Percentiles rank a stretch among this genome's conserved stretches.
Conservation (phyloP, 2,329 filamentous ascomycete species). For the Aspergillus fructus region DNA sequence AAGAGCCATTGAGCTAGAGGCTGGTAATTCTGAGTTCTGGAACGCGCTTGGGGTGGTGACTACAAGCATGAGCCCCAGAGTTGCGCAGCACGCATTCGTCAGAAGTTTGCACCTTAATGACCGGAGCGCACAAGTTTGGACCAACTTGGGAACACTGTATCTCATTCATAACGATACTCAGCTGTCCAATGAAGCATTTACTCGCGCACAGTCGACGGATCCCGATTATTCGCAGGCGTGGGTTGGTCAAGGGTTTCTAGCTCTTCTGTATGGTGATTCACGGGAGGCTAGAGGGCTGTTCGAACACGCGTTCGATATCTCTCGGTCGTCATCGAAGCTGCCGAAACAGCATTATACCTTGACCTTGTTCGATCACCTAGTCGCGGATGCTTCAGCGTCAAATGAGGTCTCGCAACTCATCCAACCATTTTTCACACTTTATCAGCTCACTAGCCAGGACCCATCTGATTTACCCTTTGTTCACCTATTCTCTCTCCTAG, state of each 20-base stretch:
- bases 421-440: slow-evolving; percentile 83
- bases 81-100: slow-evolving; percentile 91
- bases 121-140: slow-evolving; percentile 79
- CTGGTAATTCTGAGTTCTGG: slow-evolving; percentile 95
- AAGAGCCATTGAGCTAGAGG: slow-evolving; percentile 89
- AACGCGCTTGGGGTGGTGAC: slow-evolving; percentile 92
- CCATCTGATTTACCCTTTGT: slow-evolving; percentile 70
- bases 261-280: slow-evolving; percentile 69
- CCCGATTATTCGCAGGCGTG: slow-evolving; percentile 92
- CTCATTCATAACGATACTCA: slow-evolving; percentile 78
- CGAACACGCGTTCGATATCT: slow-evolving; percentile 91
- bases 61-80: slow-evolving; percentile 77
- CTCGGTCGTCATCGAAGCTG: slow-evolving; percentile 70
- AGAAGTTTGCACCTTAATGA: slow-evolving; percentile 92
- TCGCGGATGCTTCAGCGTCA: slow-evolving; percentile 55
- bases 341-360: slow-evolving; percentile 77
- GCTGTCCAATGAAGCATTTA: slow-evolving; percentile 88
- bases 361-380: slow-evolving; percentile 78
- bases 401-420: slow-evolving; percentile 64
- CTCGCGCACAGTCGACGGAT: slow-evolving; percentile 86
- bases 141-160: slow-evolving; percentile 84
- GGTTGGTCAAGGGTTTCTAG: slow-evolving; percentile 88
- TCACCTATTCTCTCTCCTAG: slow-evolving; percentile 76
- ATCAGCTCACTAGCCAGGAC: slow-evolving; percentile 71
- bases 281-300: slow-evolving; percentile 82